phyloP scores from a whole-genome alignment of 1,284 basidiomycete species.

The Puccinia triticina region DNA sequence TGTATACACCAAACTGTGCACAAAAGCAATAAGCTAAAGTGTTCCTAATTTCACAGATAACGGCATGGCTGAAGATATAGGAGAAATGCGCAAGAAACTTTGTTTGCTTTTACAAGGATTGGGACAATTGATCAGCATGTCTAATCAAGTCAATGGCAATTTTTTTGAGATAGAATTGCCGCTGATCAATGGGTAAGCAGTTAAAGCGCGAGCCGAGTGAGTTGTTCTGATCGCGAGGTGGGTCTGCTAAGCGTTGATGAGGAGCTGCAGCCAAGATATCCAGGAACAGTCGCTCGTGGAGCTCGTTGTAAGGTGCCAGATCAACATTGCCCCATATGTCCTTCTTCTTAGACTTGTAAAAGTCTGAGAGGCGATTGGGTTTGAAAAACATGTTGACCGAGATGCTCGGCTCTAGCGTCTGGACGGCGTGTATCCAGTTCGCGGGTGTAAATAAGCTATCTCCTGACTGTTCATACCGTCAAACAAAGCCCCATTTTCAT shows the following conservation, averaged over 20 bases:
- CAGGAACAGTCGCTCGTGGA: slow-evolving; percentile 3
- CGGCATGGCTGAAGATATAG: no score
- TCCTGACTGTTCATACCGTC: slow-evolving; percentile 23
- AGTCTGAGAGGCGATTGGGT: neutral
- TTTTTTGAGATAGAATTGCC: slow-evolving; percentile 50
- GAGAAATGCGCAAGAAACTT: no score
- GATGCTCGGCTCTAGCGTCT: slow-evolving; percentile 46
- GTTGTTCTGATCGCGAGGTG: neutral
- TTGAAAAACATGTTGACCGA: slow-evolving; percentile 49
- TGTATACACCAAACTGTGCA: no score
- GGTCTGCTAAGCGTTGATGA: neutral
- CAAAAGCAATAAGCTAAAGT: no score
- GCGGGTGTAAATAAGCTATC: slow-evolving; percentile 46
- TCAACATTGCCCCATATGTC: slow-evolving; percentile 50
- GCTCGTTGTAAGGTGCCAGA: slow-evolving; percentile 3
- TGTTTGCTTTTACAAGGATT: no score
- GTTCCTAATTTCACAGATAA: no score
- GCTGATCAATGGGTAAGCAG: slow-evolving; percentile 27
- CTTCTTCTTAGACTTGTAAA: slow-evolving; percentile 18
- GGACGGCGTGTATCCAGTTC: slow-evolving; percentile 47
- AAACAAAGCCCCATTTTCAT: neutral
- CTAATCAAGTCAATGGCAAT: slow-evolving; percentile 41
- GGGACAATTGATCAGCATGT: slow-evolving; percentile 38
- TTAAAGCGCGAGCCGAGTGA: slow-evolving; percentile 13
- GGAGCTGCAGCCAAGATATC: neutral